Percentiles rank a stretch among this genome's conserved stretches.
These are phyloP conservation scores for Aureobasidium namibiae DNA, from an alignment of 2,329 filamentous ascomycete genomes.

Conservation along the genomic window DNA sequence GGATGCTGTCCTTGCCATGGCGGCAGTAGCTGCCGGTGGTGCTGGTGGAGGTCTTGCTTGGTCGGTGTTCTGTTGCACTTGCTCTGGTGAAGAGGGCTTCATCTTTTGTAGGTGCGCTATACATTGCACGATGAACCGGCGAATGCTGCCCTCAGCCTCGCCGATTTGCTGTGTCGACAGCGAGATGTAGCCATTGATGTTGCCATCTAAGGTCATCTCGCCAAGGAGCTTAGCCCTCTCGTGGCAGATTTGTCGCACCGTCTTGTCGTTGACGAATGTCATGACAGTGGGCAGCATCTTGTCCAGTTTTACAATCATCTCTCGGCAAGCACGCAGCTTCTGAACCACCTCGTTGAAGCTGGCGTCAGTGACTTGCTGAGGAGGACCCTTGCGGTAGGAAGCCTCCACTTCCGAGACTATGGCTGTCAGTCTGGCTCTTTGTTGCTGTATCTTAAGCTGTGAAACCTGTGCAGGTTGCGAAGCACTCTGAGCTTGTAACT, in stretches of 20 bases:
- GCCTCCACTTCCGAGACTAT: neutral
- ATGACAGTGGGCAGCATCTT: conserved; percentile 21
- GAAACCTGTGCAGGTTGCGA: neutral
- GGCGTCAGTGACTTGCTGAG: conserved; percentile 18
- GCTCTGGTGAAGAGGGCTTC: conserved; percentile 14
- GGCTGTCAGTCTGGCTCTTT: neutral
- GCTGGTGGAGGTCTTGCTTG: conserved; percentile 2
- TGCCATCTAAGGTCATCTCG: conserved; percentile 21
- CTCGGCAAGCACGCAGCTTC: conserved; percentile 17
- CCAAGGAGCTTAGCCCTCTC: conserved; percentile 21
- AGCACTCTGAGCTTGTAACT: conserved; percentile 15
- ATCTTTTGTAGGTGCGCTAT: conserved; percentile 20
- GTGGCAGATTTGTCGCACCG: conserved; percentile 18
- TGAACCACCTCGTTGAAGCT: conserved; percentile 17
- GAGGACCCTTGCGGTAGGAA: conserved; percentile 20
- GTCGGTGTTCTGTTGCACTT: conserved; percentile 6
- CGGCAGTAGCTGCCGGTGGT: conserved; percentile 5
- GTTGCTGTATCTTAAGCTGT: conserved; percentile 3
- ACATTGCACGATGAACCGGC: conserved; percentile 20
- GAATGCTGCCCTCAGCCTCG: conserved; percentile 19
- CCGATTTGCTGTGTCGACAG: conserved; percentile 20
- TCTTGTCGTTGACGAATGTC: conserved; percentile 14
- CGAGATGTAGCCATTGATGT: conserved; percentile 23
- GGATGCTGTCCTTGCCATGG: conserved; percentile 11
- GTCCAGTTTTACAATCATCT: conserved; percentile 19